phyloP scores from a whole-genome alignment of 768 basidiomycete species.

The Suillus weaverae region DNA sequence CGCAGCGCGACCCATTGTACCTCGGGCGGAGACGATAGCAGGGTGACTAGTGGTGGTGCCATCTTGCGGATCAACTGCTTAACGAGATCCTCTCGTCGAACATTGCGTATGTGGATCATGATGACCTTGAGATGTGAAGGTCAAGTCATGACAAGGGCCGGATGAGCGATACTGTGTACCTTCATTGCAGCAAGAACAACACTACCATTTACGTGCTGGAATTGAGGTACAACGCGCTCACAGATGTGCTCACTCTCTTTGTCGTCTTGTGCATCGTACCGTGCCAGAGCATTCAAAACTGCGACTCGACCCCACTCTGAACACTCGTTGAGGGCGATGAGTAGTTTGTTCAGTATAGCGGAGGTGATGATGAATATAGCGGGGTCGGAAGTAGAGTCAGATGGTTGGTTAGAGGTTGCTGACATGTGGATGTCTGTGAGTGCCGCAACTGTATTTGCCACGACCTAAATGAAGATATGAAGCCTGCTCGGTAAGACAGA shows the following conservation, averaged over 20 bases:
- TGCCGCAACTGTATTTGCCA: conserved; percentile 94
- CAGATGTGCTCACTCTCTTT: conserved; percentile 99
- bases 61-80: conserved; percentile 91
- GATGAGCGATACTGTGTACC: conserved; percentile 40
- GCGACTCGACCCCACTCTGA: conserved; percentile 99
- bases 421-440: conserved; percentile 88
- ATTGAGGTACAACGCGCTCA: conserved; percentile 96
- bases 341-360: conserved; percentile 78
- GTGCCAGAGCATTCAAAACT: conserved; percentile 80
- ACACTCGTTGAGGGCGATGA: conserved; percentile 96
- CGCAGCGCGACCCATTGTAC: conserved; percentile 98
- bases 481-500: not conserved
- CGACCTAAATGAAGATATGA: conserved; percentile 60
- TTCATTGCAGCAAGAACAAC: conserved; percentile 97
- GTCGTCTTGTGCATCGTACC: conserved; percentile 82
- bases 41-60: conserved; percentile 94
- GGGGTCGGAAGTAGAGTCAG: conserved; percentile 54
- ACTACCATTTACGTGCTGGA: conserved; percentile 95
- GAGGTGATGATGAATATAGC: conserved; percentile 84
- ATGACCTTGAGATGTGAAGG: conserved; percentile 60
- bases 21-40: conserved; percentile 94
- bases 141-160: not conserved
- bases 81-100: conserved; percentile 78
- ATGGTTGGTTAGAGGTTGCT: conserved; percentile 51
- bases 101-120: conserved; percentile 93